These are phyloP conservation scores for Xylariaceae sp. DNA, from an alignment of 2,329 filamentous ascomycete species.

Conservation along the genomic window DNA sequence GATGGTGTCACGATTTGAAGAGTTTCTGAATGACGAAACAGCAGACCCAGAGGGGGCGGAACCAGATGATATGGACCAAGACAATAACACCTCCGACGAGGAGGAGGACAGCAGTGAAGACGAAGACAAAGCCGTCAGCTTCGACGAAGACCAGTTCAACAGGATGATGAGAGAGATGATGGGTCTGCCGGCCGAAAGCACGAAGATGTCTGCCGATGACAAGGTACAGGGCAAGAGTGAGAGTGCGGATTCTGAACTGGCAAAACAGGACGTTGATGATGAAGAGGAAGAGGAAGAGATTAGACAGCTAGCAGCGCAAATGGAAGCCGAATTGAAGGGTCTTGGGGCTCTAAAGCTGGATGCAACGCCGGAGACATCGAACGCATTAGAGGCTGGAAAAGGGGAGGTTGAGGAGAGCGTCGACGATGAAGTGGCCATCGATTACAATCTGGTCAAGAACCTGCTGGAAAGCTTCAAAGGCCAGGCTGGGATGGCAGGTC, in stretches of 20 bases:
- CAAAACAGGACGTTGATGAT: conserved; percentile 24
- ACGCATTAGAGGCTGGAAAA: conserved; percentile 23
- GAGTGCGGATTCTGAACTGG: neutral
- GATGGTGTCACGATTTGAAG: conserved; percentile 90
- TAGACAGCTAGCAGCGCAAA: conserved; percentile 59
- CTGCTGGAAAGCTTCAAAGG: conserved; percentile 89
- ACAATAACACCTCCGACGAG: conserved; percentile 48
- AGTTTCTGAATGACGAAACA: conserved; percentile 81
- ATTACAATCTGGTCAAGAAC: conserved; percentile 86
- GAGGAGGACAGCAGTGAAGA: conserved; percentile 57
- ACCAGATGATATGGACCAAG: conserved; percentile 64
- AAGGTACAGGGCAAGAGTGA: conserved; percentile 6
- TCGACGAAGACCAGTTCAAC: conserved; percentile 80
- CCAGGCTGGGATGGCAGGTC: conserved; percentile 80
- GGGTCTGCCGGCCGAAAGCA: conserved; percentile 50
- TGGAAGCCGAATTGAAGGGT: conserved; percentile 68
- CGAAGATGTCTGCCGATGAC: conserved; percentile 3
- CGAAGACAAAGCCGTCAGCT: conserved; percentile 72
- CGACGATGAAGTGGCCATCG: conserved; percentile 65
- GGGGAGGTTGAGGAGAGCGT: conserved; percentile 44
- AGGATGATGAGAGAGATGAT: conserved; percentile 92
- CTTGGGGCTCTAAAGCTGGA: conserved; percentile 63
- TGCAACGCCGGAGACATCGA: conserved; percentile 29
- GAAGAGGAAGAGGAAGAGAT: conserved; percentile 58
- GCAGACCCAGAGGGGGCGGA: conserved; percentile 78